Evolutionary conservation across 345 rosid genomes (phyloP).

Genomic region (Viola odorata): DNA sequence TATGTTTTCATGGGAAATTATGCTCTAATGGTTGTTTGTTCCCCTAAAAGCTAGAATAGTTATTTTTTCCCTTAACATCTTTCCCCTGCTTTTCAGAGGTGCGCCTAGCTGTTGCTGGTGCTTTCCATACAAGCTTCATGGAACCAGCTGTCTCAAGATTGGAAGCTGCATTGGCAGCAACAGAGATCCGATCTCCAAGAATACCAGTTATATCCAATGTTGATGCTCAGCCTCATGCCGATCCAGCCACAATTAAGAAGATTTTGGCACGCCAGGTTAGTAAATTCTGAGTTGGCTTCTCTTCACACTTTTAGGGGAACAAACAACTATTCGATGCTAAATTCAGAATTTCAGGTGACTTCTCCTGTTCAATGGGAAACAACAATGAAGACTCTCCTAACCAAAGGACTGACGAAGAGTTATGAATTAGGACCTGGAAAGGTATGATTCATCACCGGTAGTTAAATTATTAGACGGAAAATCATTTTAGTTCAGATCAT

Average conservation of each 20-base stretch:
- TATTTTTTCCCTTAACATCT: slow-evolving; percentile 4
- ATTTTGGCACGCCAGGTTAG: slow-evolving; percentile 78
- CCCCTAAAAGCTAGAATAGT: not conserved
- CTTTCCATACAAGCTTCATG: slow-evolving; percentile 96
- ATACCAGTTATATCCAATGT: slow-evolving; percentile 96
- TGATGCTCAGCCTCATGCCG: slow-evolving; percentile 89
- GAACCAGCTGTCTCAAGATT: slow-evolving; percentile 95
- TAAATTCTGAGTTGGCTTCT: not conserved
- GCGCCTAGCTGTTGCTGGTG: slow-evolving; percentile 95
- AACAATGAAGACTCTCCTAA: slow-evolving; percentile 68
- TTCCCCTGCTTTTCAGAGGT: slow-evolving; percentile 39
- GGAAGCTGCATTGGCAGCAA: slow-evolving; percentile 79
- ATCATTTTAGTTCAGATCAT: not conserved
- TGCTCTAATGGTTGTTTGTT: too few relatives aligned
- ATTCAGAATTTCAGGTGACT: slow-evolving; percentile 55
- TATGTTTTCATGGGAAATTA: too few relatives aligned
- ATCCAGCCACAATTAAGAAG: slow-evolving; percentile 83
- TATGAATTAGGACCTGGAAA: slow-evolving; percentile 98
- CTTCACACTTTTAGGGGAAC: not conserved
- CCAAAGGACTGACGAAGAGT: slow-evolving; percentile 67
- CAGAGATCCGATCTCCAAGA: slow-evolving; percentile 69
- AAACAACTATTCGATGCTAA: not conserved
- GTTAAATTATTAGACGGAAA: not conserved
- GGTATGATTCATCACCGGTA: slow-evolving; percentile 31
- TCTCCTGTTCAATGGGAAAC: slow-evolving; percentile 99